Evolutionary conservation across 305 asterid genomes (phyloP), one percentile per base, ranked within the genome.

Genomic region (Solanum hybrid): DNA sequence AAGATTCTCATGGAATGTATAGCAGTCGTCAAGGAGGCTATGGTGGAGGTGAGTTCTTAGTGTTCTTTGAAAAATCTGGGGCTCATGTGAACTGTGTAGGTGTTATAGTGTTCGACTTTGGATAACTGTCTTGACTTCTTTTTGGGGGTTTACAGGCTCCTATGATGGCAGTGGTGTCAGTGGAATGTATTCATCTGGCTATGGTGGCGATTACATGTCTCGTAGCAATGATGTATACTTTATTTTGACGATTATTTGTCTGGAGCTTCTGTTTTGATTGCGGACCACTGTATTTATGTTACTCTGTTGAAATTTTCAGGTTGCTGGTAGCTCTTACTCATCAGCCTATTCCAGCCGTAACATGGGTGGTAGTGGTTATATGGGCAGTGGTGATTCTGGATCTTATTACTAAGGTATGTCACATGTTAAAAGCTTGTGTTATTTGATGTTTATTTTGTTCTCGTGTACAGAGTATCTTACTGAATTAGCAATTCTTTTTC

Each of bases 151-250:
- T 84, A 20, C 94, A 96, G 99, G 97, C 73, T 94, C 99, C n/a
- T 96, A 96, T 91, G 93, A 95, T 73, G 94, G 97, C 88, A 92
- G 95, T 91, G 98, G 94, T 84, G 95, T 90, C 84, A 92, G 98
- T 91, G 95, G 98, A 90, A 93, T 96, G 98, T 97, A 97, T 93
- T 94, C 99, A 57, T 93, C 99, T 71, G 94, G 96, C 92, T 95
- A 88, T 92, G 94, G 96, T 73, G 94, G 98, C 86, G 98, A 95
- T 88, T 97, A 97, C 89, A 92, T 95, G 92, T 90, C 98, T 76
- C 98, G 97, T 37, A 98, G 98, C 81, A 92, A 92, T 89, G 98
- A 97, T 93, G 99, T 97, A 95, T 88, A 95, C 86, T 93, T 73
- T 33, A 33, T 77, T 88, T 51, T 82, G 24, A 88, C 5, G 46